Evolutionary conservation across 768 basidiomycete genomes (phyloP).

Genomic region (Phaeolepiota aurea): DNA sequence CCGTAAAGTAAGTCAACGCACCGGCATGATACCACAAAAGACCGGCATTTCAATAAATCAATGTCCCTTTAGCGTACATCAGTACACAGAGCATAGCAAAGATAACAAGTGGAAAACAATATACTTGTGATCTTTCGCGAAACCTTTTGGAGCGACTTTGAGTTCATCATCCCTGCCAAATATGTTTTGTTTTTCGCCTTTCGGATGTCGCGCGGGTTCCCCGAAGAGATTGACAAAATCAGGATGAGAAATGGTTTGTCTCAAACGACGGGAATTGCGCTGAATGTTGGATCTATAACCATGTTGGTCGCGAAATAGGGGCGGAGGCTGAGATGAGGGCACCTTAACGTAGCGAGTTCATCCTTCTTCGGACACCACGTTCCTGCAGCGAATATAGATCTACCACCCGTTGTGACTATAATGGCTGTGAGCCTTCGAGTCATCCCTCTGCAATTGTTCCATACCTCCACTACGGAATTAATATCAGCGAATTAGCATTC

Average conservation of each 20-base stretch:
- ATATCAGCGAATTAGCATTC: no score
- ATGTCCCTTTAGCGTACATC: conserved; percentile 55
- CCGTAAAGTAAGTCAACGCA: conserved; percentile 19
- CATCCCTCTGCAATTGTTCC: no score
- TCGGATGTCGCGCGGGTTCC: conserved; percentile 47
- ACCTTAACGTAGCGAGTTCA: conserved; percentile 74
- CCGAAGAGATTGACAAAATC: conserved; percentile 78
- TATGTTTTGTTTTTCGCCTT: conserved; percentile 62
- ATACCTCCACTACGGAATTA: conserved; percentile 20
- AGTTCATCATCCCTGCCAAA: conserved; percentile 86
- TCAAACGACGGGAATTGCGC: conserved; percentile 51
- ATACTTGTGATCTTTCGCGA: conserved; percentile 75
- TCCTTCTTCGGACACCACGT: conserved; percentile 73
- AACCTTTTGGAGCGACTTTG: conserved; percentile 87
- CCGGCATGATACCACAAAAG: conserved; percentile 61
- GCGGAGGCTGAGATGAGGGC: not conserved
- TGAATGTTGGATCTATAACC: conserved; percentile 49
- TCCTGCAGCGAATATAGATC: conserved; percentile 73
- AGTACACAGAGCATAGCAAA: not conserved
- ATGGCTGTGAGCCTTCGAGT: not conserved
- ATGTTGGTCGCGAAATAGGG: not conserved
- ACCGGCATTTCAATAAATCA: conserved; percentile 80
- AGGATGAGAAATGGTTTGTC: conserved; percentile 55
- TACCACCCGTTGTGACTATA: conserved; percentile 56
- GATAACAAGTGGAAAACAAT: conserved; percentile 11